phyloP scores from a whole-genome alignment of 225 moss, liverwort and hornwort genomes.

The Climacium dendroides region DNA sequence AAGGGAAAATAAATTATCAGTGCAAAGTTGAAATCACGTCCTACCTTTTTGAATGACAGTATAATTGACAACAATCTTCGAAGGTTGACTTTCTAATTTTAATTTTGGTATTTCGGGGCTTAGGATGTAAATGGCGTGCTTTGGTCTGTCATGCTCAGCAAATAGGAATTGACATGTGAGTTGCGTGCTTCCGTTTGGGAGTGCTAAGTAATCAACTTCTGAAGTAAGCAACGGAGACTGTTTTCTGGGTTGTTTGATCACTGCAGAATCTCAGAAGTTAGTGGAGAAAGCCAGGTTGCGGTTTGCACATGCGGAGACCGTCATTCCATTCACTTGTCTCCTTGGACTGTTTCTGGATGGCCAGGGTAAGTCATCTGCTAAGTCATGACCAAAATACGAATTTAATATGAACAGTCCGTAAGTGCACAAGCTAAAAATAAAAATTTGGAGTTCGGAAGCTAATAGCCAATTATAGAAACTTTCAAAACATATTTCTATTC shows the following conservation, averaged over 20 bases:
- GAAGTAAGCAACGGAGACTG: neutral
- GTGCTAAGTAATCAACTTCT: neutral
- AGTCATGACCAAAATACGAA: neutral
- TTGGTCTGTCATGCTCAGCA: neutral
- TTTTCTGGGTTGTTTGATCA: neutral
- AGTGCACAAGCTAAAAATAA: neutral
- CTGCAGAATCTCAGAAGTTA: constrained; percentile 5
- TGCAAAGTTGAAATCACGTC: neutral
- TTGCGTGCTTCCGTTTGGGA: neutral
- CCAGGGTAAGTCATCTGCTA: constrained; percentile 22
- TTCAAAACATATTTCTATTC: neutral
- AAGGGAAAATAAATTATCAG: neutral
- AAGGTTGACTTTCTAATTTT: neutral
- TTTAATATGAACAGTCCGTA: neutral
- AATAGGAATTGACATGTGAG: neutral
- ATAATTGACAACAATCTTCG: neutral
- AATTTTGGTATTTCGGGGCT: neutral
- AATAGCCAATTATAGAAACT: neutral
- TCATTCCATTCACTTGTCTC: constrained; percentile 83
- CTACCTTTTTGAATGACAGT: neutral
- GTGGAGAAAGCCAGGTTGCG: constrained; percentile 69
- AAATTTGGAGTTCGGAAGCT: neutral
- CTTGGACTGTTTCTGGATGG: constrained; percentile 73
- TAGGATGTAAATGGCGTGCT: neutral
- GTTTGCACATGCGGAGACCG: constrained; percentile 89